Evolutionary conservation across 176 grass and related monocot genomes (phyloP).

Genomic region (Ampelocalamus luodianensis): DNA sequence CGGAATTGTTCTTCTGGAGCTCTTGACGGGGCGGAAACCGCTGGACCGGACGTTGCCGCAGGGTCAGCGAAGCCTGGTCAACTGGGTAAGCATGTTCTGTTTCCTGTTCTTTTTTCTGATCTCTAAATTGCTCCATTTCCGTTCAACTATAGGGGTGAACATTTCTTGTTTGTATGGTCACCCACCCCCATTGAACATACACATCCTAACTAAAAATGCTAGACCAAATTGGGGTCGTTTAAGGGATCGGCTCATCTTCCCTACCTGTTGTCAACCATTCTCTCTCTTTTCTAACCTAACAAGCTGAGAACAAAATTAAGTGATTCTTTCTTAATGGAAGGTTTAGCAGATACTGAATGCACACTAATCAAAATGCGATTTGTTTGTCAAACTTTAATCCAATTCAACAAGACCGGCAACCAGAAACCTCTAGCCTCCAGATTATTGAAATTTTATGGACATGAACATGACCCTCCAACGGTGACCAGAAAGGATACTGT

Average conservation of each 20-base stretch:
- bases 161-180: conserved; percentile 13
- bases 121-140: not conserved
- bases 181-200: not conserved
- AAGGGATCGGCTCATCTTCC: not conserved
- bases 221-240: not conserved
- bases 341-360: not conserved
- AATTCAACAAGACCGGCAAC: not conserved
- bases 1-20: conserved; percentile 62
- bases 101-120: not conserved
- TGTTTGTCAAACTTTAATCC: not conserved
- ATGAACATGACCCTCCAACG: not conserved
- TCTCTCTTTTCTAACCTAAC: not conserved
- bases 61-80: conserved; percentile 61
- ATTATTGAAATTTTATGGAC: not conserved
- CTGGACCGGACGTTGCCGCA: conserved; percentile 60
- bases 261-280: not conserved
- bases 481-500: not conserved
- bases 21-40: conserved; percentile 67
- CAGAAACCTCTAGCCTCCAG: not conserved
- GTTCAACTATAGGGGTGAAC: not conserved
- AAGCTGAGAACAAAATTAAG: not conserved
- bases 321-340: not conserved
- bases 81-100: conserved; percentile 46
- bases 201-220: not conserved
- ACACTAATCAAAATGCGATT: not conserved